Evolutionary conservation across 139 green algal species (phyloP).

Genomic region (Edaphochlamys debaryana): DNA sequence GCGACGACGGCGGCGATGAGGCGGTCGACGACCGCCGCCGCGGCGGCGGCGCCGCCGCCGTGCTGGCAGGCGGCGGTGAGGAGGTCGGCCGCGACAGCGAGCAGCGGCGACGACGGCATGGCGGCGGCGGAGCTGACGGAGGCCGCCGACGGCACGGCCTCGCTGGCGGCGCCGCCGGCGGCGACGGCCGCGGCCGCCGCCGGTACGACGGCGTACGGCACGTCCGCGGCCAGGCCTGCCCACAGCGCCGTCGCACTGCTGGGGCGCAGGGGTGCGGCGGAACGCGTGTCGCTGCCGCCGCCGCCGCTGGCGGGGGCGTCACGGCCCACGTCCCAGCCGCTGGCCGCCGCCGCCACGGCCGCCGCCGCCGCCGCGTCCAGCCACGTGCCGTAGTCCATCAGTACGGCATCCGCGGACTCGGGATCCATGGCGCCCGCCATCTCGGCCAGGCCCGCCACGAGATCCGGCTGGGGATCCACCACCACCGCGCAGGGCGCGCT

Average conservation of each 20-base stretch:
- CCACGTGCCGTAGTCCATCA: conserved; percentile 19
- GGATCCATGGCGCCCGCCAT: background rate
- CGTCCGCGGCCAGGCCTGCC: background rate
- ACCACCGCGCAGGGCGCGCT: background rate
- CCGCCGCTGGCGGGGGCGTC: too few species aligned
- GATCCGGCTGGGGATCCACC: background rate
- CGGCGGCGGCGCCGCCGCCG: background rate
- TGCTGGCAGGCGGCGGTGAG: background rate
- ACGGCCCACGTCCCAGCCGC: too few species aligned
- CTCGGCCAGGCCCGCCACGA: background rate
- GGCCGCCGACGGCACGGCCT: too few species aligned
- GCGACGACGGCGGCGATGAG: background rate
- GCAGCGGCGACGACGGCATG: background rate
- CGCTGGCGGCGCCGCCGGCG: too few species aligned
- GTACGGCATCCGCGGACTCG: conserved; percentile 7
- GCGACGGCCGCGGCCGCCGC: too few species aligned
- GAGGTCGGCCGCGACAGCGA: background rate
- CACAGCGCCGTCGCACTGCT: background rate
- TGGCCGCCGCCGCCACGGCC: background rate
- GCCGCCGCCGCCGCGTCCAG: background rate
- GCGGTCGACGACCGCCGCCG: background rate
- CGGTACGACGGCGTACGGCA: background rate
- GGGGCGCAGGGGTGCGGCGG: too few species aligned
- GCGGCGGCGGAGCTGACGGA: too few species aligned
- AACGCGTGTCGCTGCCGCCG: too few species aligned